A percentile compares a stretch with the other conserved stretches of the same genome.
These are phyloP conservation scores for Suhomyces prunicola DNA, from an alignment of 805 yeast genomes.

Conservation along the genomic window DNA sequence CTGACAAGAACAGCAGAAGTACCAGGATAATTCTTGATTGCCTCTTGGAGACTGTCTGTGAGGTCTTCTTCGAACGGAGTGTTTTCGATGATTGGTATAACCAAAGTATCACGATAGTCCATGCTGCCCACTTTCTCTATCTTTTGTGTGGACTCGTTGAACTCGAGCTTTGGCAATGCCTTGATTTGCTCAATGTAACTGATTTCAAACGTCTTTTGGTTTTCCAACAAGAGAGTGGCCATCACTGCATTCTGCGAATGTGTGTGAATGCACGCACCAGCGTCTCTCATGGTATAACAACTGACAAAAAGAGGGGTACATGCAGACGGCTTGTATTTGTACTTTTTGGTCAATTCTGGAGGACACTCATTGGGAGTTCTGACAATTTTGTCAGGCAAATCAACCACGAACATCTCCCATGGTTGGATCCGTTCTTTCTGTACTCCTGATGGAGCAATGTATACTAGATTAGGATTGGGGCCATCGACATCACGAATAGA, in stretches of 20 bases:
- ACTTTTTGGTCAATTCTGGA: constrained; percentile 32
- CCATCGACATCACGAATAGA: constrained; percentile 59
- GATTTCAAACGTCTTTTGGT: constrained; percentile 65
- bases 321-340: constrained; percentile 78
- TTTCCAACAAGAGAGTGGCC: constrained; percentile 63
- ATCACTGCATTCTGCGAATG: constrained; percentile 89
- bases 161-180: constrained; percentile 65
- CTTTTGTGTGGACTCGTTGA: constrained; percentile 27
- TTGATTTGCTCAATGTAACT: constrained; percentile 87
- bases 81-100: constrained; percentile 88
- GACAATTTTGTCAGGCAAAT: constrained; percentile 50
- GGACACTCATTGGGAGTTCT: constrained; percentile 54
- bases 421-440: constrained; percentile 88
- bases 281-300: constrained; percentile 61
- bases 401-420: constrained; percentile 75
- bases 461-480: constrained; percentile 47
- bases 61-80: constrained; percentile 86
- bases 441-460: constrained; percentile 92
- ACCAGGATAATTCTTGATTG: constrained; percentile 68
- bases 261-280: constrained; percentile 93
- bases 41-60: constrained; percentile 58
- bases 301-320: constrained; percentile 88
- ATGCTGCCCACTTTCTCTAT: constrained; percentile 65
- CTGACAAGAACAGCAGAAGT: constrained; percentile 86
- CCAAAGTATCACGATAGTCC: constrained; percentile 68